Evolutionary conservation across 768 basidiomycete species (phyloP), one percentile per base, ranked within the genome.

Genomic region (Amanita thiersii): DNA sequence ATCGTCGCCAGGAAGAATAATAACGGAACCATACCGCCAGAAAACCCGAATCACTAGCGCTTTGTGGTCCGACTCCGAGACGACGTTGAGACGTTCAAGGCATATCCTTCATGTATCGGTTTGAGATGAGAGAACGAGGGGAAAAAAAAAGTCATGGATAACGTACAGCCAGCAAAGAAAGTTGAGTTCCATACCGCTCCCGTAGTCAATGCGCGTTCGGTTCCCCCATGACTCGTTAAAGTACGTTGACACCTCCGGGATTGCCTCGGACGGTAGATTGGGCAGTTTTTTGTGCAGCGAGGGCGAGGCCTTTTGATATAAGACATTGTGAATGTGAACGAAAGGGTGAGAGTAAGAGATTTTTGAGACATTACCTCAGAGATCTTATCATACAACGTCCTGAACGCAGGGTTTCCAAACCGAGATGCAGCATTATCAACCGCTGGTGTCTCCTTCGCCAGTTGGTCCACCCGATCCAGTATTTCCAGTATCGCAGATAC

Each of bases 101-200:
- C 90, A 97, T 28, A 91, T 65, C 47, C 94, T 97, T 53, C 19
- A 46, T 14, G 14, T 19, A n/a, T 32, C 39, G n/a, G 8, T 25
- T 18, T 24, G 30, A 35, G 15, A 46, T 11, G 20, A 2, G 37
- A 24, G 17, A 39, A 11, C 39, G 40, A 12, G 3, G 6, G 7
- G 0, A 41, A n/a, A 12, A 10, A 23, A 2, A 48, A 8, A 46
- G 20, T 25, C 5, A 31, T 9, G 8, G 23, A 32, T 18, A 35
- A 66, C 89, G 50, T 56, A 96, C 93, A 98, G 56, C 92, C 92
- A 97, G 53, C 93, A 97, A 2, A 98, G 46, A 54, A 97, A 99
- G 61, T 97, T 94, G 32, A 98, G 71, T 56, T 99, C 96, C 94
- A 98, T 98, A 10, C 96, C 96, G 52, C 92, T 96, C n/a, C 96